Evolutionary conservation across 2,329 filamentous ascomycete species (phyloP).

Genomic region (Botrytis fabae): DNA sequence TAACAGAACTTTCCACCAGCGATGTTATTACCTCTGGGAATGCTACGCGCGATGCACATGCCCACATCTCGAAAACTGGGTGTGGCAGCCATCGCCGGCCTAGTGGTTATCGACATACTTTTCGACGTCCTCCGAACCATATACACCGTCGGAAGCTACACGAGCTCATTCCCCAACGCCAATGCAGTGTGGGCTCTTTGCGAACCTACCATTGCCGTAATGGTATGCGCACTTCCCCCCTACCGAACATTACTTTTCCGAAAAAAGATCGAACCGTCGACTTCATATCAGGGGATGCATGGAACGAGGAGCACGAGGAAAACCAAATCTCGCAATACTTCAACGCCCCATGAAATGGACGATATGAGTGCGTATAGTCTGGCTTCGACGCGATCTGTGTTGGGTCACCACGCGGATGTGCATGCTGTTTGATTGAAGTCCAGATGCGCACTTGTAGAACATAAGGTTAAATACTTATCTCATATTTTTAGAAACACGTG

Average conservation of each 20-base stretch:
- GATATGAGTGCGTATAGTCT: constrained; percentile 54
- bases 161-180: constrained; percentile 3
- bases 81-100: constrained; percentile 10
- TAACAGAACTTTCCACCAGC: background rate
- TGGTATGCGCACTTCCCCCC: constrained; percentile 18
- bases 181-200: constrained; percentile 19
- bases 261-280: constrained; percentile 9
- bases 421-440: background rate
- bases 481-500: background rate
- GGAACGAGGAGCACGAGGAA: constrained; percentile 6
- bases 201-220: constrained; percentile 20
- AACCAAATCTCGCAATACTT: background rate
- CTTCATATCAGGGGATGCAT: constrained; percentile 9
- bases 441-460: background rate
- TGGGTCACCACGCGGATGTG: background rate
- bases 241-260: constrained; percentile 19
- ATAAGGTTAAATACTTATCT: background rate
- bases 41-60: constrained; percentile 13
- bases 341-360: constrained; percentile 49
- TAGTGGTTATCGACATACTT: constrained; percentile 18
- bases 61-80: constrained; percentile 8
- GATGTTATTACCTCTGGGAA: constrained; percentile 2
- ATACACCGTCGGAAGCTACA: constrained; percentile 13
- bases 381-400: constrained; percentile 39
- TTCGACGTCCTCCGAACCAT: constrained; percentile 21